These are phyloP conservation scores for Melaleuca alternifolia DNA, from an alignment of 345 rosid genomes.

Conservation along the genomic window DNA sequence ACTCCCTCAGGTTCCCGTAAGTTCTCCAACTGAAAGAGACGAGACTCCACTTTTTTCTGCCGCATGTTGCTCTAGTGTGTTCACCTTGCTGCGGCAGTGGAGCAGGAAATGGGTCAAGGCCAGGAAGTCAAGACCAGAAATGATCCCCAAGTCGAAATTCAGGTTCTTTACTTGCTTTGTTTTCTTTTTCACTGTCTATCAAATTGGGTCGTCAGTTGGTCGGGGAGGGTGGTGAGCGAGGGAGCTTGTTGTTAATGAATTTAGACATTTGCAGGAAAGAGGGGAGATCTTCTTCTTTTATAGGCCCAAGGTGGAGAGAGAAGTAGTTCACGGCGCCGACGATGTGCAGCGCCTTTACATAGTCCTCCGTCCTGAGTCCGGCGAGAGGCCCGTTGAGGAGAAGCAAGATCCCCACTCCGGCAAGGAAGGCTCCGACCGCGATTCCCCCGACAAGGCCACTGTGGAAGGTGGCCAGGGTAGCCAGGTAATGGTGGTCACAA, in stretches of 20 bases:
- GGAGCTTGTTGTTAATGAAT: neutral
- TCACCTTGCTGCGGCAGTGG: neutral
- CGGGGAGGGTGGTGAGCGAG: neutral
- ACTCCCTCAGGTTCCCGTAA: too few species aligned
- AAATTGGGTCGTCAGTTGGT: neutral
- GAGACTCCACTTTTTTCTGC: neutral
- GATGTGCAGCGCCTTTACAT: slow-evolving; percentile 66
- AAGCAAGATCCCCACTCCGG: slow-evolving; percentile 55
- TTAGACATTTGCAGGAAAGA: slow-evolving; percentile 27
- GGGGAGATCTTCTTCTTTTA: slow-evolving; percentile 83
- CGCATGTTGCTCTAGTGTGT: neutral
- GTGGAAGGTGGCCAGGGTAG: slow-evolving; percentile 42
- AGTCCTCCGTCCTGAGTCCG: slow-evolving; percentile 56
- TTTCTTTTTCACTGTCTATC: neutral
- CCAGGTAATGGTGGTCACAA: slow-evolving; percentile 20
- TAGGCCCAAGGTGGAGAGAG: slow-evolving; percentile 60
- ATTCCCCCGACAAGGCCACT: neutral
- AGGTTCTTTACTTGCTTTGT: slow-evolving; percentile 1
- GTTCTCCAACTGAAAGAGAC: too few species aligned
- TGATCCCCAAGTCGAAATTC: slow-evolving; percentile 26
- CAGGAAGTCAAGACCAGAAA: slow-evolving; percentile 23
- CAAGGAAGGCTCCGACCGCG: slow-evolving; percentile 22
- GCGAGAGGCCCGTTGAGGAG: slow-evolving; percentile 38
- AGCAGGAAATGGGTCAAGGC: slow-evolving; percentile 25
- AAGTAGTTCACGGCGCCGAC: slow-evolving; percentile 42